Percentiles rank a stretch among this genome's conserved stretches.
Conservation (phyloP, 1,284 basidiomycete species). For the Puccinia coronata region DNA sequence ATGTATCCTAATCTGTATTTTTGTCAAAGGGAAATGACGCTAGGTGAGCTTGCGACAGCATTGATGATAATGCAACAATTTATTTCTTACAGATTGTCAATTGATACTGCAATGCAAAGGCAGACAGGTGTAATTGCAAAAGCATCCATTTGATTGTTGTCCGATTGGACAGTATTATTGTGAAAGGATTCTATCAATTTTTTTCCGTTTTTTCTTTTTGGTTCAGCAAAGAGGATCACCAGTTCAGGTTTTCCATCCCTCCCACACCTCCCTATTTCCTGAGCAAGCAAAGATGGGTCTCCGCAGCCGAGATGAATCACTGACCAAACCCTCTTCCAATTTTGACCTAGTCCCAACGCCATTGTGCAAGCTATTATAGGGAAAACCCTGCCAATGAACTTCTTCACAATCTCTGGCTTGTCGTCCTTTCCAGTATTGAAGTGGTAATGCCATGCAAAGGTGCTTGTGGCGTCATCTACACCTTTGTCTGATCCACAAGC, state of each 20-base stretch:
- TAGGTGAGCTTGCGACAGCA: too few relatives aligned
- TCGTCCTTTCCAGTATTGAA: not conserved
- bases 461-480: not conserved
- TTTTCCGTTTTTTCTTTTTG: not conserved
- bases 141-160: not conserved
- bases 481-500: not conserved
- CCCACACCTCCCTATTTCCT: not conserved
- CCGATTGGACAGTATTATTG: not conserved
- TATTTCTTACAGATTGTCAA: not conserved
- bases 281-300: not conserved
- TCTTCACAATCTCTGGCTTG: not conserved
- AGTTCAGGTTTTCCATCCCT: not conserved
- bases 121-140: not conserved
- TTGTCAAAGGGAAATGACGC: too few relatives aligned
- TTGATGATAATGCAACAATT: too few relatives aligned
- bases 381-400: not conserved
- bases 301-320: not conserved
- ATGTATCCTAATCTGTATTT: not conserved
- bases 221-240: not conserved
- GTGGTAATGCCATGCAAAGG: not conserved
- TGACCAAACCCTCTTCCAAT: not conserved
- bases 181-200: not conserved
- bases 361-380: conserved; percentile 12
- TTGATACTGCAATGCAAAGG: not conserved
- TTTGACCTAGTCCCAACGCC: not conserved